Evolutionary conservation across 352 stramenopile species (phyloP), one percentile per base, ranked within the genome.

Genomic region (Pythium pectinolyticum): DNA sequence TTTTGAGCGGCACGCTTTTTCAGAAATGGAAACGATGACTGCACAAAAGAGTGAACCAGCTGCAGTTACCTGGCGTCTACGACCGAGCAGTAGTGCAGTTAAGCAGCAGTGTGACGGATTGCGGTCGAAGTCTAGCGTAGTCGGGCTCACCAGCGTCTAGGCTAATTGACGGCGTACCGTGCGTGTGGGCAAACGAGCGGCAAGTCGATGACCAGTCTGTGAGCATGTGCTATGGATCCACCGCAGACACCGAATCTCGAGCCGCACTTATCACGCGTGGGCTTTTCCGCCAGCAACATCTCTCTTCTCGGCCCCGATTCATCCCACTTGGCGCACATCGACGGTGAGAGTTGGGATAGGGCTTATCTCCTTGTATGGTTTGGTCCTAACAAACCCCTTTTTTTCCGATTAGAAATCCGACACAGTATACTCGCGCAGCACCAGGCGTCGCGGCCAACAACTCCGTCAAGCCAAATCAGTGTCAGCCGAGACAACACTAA

Each of bases 191-290:
- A 19, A 10, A 8, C 3, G 34, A 30, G 4, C 11, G 7, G 4
- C 25, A 52, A 20, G 5, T 41, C 20, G 19, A 60, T 59, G 59
- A 22, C 39, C 25, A 39, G 60, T 34, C 19, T 24, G 52, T 61
- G 51, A 67, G 50, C 22, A 67, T 67, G 60, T 57, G 51, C 50
- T 47, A 57, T 61, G 51, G 41, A 67, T 28, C 31, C 34, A 50
- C 46, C 32, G 50, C n/a, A 35, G 34, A 17, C n/a, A 24, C 15
- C 8, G 11, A 35, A 9, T 22, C 22, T 15, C 11, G 14, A 41
- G 35, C 39, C 31, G 32, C 30, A 25, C 14, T 24, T 15, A 2
- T 6, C 48, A 10, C 11, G 51, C 28, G 12, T 53, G 39, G 11
- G 47, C 28, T 37, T n/a, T 5, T 30, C n/a, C 15, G 24, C 12